phyloP scores from a whole-genome alignment of 306 rosid genomes.

The Rosa multiflora region DNA sequence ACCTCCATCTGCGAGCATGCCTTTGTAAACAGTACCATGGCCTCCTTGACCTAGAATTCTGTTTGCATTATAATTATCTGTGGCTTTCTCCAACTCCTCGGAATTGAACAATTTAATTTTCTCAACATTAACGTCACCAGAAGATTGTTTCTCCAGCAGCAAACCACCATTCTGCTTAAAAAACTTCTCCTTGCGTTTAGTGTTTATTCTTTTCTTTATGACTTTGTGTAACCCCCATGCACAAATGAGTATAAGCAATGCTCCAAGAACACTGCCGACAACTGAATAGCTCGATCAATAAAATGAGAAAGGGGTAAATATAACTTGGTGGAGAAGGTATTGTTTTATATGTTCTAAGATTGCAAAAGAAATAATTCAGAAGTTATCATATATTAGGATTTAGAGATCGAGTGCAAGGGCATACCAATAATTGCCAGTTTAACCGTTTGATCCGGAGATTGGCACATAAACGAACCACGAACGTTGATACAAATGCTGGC shows the following conservation, averaged over 20 bases:
- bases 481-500: not conserved
- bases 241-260: not conserved
- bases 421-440: not conserved
- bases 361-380: no score
- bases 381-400: not conserved
- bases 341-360: not conserved
- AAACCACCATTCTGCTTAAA: constrained; percentile 27
- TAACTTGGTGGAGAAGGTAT: not conserved
- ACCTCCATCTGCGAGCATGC: constrained; percentile 24
- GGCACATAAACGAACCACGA: not conserved
- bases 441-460: not conserved
- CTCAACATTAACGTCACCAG: not conserved
- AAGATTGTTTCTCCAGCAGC: constrained; percentile 11
- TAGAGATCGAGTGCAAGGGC: not conserved
- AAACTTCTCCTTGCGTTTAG: constrained; percentile 9
- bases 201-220: constrained; percentile 12
- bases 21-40: constrained; percentile 31
- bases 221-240: constrained; percentile 2
- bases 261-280: not conserved
- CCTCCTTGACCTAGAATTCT: constrained; percentile 33
- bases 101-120: constrained; percentile 11
- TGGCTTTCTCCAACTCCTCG: constrained; percentile 16
- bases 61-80: constrained; percentile 7
- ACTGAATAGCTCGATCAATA: not conserved
- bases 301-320: not conserved